Evolutionary conservation across 352 stramenopile genomes (phyloP).

Genomic region (Phytophthora meadii): DNA sequence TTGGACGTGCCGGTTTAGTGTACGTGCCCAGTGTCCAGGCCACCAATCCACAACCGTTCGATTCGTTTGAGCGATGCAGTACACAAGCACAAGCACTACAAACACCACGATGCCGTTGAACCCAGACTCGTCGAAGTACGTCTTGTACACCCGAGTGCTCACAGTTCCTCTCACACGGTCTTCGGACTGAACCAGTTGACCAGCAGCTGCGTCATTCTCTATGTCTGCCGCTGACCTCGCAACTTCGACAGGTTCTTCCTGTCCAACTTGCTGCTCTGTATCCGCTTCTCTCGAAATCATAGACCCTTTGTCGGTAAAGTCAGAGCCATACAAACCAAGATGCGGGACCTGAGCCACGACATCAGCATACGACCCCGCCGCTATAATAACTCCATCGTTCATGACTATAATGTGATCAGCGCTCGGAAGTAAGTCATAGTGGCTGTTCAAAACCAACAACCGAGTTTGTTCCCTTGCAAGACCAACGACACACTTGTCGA

Average conservation of each 20-base stretch:
- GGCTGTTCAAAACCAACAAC: constrained; percentile 72
- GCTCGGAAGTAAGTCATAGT: constrained; percentile 87
- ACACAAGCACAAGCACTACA: constrained; percentile 7
- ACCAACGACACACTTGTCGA: constrained; percentile 82
- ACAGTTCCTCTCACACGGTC: constrained; percentile 42
- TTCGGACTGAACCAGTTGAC: constrained; percentile 32
- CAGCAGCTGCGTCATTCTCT: neutral
- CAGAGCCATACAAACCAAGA: constrained; percentile 9
- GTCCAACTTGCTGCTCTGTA: neutral
- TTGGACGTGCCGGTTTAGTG: too few species aligned
- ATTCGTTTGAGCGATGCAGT: constrained; percentile 21
- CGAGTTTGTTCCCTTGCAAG: constrained; percentile 48
- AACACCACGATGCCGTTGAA: constrained; percentile 25
- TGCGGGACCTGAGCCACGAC: constrained; percentile 49
- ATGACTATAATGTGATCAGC: constrained; percentile 69
- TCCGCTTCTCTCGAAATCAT: neutral
- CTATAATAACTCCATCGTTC: constrained; percentile 69
- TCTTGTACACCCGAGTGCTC: constrained; percentile 34
- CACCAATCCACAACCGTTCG: constrained; percentile 46
- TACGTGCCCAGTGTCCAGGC: constrained; percentile 41
- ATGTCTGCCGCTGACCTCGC: neutral
- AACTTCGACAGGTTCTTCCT: neutral
- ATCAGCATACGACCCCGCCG: constrained; percentile 75
- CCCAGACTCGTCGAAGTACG: constrained; percentile 43
- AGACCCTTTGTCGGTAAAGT: neutral